Evolutionary conservation across 805 yeast species (phyloP), one percentile per base, ranked within the genome.

Genomic region (Pichia eremophila): DNA sequence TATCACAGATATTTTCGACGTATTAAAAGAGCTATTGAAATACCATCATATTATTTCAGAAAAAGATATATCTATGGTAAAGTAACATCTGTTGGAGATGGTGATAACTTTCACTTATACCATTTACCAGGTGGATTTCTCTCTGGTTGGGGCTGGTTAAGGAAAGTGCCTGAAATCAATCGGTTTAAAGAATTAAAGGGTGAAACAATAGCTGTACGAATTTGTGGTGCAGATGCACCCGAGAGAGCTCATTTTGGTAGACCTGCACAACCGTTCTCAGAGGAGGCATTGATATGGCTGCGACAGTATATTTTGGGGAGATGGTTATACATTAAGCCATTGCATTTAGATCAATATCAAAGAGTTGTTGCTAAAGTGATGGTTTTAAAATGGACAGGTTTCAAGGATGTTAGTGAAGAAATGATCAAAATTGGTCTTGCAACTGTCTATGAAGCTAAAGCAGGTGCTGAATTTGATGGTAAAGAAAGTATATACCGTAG

Each of bases 221-320:
- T 93, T 19, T 85, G 93, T 64, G 99, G 97, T 0, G 83, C 91
- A 15, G 99, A 93, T 71, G 99, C 99, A 0, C 99, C 99, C 1
- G 99, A 93, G 60, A 70, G 95, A 40, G 77, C 95, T 1, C 97
- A 93, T 68, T 93, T 87, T 64, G 99, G 99, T 1, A 84, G 85
- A 51, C 89, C 95, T 0, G 84, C 95, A 0, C 99, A 93, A 61
- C 91, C 93, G 0, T 85, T 66, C 60, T 79, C 93, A 35, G 86
- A 81, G 39, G 97, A 93, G 55, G 93, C 97, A 0, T 64, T 90
- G 47, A 59, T 58, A 6, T 93, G 96, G 96, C 68, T 93, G 34
- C 70, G 83, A 36, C 55, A 65, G 14, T 84, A 77, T 57, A 59
- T 91, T 2, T 58, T 83, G 46, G 91, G 95, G 0, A 73, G 78